These are phyloP conservation scores for Xylaria bambusicola DNA, from an alignment of 495 filamentous ascomycete genomes.

Conservation along the genomic window DNA sequence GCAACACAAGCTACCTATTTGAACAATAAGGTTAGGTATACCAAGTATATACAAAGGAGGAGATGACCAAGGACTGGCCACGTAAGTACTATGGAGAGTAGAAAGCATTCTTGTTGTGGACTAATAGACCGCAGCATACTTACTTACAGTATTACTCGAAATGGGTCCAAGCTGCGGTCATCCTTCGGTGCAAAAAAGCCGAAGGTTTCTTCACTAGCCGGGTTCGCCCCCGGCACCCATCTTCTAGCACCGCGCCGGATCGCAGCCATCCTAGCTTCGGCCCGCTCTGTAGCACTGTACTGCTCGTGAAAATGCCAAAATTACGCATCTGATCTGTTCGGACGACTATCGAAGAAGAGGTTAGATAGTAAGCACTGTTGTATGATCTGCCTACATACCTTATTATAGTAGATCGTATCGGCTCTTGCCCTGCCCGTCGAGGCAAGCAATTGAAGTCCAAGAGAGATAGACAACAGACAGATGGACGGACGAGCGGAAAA, in stretches of 20 bases:
- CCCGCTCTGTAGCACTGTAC: not conserved
- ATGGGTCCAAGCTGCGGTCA: conserved; percentile 8
- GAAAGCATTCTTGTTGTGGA: not conserved
- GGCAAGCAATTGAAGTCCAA: not conserved
- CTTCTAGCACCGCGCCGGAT: conserved; percentile 12
- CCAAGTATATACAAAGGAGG: not conserved
- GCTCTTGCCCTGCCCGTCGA: not conserved
- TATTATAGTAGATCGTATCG: not conserved
- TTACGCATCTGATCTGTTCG: not conserved
- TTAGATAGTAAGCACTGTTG: conserved; percentile 11
- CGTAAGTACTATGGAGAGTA: too few relatives aligned
- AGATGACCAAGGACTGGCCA: not conserved
- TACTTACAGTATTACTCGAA: conserved; percentile 5
- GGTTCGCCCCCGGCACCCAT: conserved; percentile 12
- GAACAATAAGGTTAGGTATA: not conserved
- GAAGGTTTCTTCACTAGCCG: conserved; percentile 10
- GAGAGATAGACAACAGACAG: too few relatives aligned
- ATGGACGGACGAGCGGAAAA: not conserved
- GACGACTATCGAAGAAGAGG: not conserved
- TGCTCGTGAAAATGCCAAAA: not conserved
- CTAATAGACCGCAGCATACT: conserved; percentile 7
- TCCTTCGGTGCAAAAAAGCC: conserved; percentile 9
- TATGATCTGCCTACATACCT: not conserved
- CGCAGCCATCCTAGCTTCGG: conserved; percentile 4
- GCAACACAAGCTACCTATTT: not conserved